A percentile compares a stretch with the other conserved stretches of the same genome.
These are phyloP conservation scores for Fusarium nanum DNA, from an alignment of 2,329 filamentous ascomycete genomes.

Conservation along the genomic window DNA sequence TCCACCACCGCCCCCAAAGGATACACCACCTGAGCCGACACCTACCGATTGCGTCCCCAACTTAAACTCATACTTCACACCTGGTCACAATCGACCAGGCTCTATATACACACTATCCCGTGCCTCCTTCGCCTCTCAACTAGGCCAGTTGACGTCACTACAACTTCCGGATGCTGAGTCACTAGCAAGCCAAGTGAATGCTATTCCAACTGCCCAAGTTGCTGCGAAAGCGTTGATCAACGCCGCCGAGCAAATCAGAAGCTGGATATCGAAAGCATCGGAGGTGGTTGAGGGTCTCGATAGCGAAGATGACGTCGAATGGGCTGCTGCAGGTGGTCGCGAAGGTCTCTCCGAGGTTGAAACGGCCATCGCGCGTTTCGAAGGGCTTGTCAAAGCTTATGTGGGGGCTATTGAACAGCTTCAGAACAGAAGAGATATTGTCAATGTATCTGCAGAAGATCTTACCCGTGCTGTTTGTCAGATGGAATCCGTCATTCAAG, in stretches of 20 bases:
- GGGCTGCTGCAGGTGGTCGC: slow-evolving; percentile 88
- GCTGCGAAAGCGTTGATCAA: slow-evolving; percentile 86
- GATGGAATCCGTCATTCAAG: slow-evolving; percentile 87
- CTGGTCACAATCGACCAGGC: slow-evolving; percentile 75
- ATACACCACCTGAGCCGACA: slow-evolving; percentile 54
- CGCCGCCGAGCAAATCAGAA: slow-evolving; percentile 90
- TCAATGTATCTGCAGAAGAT: slow-evolving; percentile 75
- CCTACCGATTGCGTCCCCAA: slow-evolving; percentile 62
- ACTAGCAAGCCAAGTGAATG: slow-evolving; percentile 83
- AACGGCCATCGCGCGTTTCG: slow-evolving; percentile 83
- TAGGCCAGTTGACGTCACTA: slow-evolving; percentile 90
- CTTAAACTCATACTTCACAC: slow-evolving; percentile 73
- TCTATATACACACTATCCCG: slow-evolving; percentile 95
- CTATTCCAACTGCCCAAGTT: slow-evolving; percentile 85
- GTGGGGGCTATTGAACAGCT: slow-evolving; percentile 93
- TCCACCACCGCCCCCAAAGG: slow-evolving; percentile 55
- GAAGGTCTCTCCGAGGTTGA: slow-evolving; percentile 81
- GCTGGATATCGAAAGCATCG: slow-evolving; percentile 92
- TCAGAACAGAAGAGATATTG: slow-evolving; percentile 82
- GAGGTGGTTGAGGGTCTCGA: slow-evolving; percentile 91
- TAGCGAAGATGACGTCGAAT: slow-evolving; percentile 96
- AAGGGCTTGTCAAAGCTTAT: slow-evolving; percentile 90
- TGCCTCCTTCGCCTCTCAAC: slow-evolving; percentile 91
- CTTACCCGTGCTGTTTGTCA: slow-evolving; percentile 81
- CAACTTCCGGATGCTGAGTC: slow-evolving; percentile 87